phyloP scores from a whole-genome alignment of 306 rosid genomes.

The Rosa lucieae region DNA sequence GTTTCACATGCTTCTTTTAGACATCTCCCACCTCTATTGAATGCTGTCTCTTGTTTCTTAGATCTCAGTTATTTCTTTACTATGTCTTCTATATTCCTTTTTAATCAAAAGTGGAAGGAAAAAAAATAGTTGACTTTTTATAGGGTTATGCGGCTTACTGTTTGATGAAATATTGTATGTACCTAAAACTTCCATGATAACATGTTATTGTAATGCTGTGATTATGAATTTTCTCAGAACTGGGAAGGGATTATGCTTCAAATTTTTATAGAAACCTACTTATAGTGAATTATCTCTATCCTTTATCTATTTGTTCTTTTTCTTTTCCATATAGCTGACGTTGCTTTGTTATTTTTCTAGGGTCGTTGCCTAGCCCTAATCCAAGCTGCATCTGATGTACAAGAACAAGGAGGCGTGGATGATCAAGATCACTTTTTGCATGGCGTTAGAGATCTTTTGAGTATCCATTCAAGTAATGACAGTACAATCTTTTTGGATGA shows the following conservation, averaged over 20 bases:
- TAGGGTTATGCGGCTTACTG: no score
- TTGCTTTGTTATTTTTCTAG: slow-evolving; percentile 38
- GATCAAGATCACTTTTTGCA: slow-evolving; percentile 92
- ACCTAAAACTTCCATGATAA: background rate
- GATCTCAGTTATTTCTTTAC: background rate
- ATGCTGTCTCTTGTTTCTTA: background rate
- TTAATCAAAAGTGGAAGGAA: background rate
- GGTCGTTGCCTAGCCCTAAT: slow-evolving; percentile 85
- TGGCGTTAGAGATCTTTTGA: slow-evolving; percentile 90
- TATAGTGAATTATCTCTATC: background rate
- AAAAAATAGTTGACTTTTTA: background rate
- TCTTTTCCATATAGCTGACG: background rate
- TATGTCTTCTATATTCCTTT: background rate
- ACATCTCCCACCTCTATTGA: background rate
- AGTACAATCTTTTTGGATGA: slow-evolving; percentile 7
- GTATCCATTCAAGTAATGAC: slow-evolving; percentile 80
- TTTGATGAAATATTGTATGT: no score
- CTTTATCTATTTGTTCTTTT: background rate
- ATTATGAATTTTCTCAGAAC: background rate
- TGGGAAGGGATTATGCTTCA: background rate
- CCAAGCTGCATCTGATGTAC: slow-evolving; percentile 92
- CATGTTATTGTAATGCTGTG: background rate
- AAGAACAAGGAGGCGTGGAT: slow-evolving; percentile 96
- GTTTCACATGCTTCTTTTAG: background rate
- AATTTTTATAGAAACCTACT: background rate